These are phyloP conservation scores for Melocanna baccifera DNA, from an alignment of 176 grass and related monocot species.

Conservation along the genomic window DNA sequence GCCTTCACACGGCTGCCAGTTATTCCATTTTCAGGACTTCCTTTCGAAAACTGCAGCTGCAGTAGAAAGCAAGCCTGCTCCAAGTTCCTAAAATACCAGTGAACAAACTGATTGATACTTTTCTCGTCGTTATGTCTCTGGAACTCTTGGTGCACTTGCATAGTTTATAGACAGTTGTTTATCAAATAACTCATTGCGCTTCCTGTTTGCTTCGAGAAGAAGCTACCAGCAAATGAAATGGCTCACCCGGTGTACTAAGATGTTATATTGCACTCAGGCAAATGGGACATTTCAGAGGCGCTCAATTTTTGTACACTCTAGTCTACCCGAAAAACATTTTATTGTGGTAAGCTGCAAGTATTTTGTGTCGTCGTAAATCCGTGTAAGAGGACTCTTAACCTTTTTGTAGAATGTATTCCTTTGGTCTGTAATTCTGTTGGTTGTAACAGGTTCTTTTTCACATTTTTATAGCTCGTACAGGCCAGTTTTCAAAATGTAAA, in stretches of 20 bases:
- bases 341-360: neutral
- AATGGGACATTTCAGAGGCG: slow-evolving; percentile 25
- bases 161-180: slow-evolving; percentile 9
- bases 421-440: neutral
- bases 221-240: slow-evolving; percentile 24
- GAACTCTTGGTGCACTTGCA: neutral
- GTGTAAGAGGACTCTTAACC: neutral
- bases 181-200: neutral
- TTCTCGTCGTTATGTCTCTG: neutral
- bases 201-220: slow-evolving; percentile 1
- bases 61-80: neutral
- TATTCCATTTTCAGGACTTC: slow-evolving; percentile 5
- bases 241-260: neutral
- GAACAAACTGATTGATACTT: neutral
- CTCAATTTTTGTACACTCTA: slow-evolving; percentile 21
- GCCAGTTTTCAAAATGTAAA: neutral
- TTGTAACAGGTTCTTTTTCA: neutral
- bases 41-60: slow-evolving; percentile 10
- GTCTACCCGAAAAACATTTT: slow-evolving; percentile 8
- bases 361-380: slow-evolving; percentile 39
- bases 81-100: neutral
- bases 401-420: neutral
- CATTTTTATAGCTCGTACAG: slow-evolving; percentile 4
- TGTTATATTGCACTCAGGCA: slow-evolving; percentile 1
- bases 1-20: slow-evolving; percentile 8